Base-by-base conservation (phyloP, 805 yeast genomes). In the Lachancea waltii region DNA sequence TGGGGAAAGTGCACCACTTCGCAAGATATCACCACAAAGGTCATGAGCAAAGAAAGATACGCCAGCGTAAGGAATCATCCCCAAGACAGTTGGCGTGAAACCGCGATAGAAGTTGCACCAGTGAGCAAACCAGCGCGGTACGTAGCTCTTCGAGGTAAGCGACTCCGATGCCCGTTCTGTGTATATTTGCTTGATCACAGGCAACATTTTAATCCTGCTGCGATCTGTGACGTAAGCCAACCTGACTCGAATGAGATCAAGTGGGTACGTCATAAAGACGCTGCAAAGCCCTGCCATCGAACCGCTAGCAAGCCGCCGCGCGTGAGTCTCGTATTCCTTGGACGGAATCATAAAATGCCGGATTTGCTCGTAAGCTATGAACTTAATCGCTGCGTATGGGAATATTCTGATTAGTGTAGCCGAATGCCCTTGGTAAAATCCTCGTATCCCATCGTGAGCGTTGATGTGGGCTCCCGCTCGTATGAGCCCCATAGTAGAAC, bases 41-140 rank as follows among this genome's bases (percentile, higher is more conserved):
- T 92, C 98, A 62, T 92, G 97, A 3, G 95, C 84, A 64, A 87
- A 84, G 54, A 92, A 92, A 3, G 96, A 85, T 3, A 90, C 97
- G 8, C 98, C 98, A 1, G 98, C 98, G 58, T 92, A 92, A 1
- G 98, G 98, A 16, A 92, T 70, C 95, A 92, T 89, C 8, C 98
- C 98, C 28, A 89, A 52, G 31, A 92, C 79, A 0, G 98, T 92
- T 14, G 98, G 95, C 6, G 83, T 75, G 61, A 90, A 92, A 2
- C 98, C 98, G 41, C 97, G 71, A 63, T 90, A 92, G 60, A 89
- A 92, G 64, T 89, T 90, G 15, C 60, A 55, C 64, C 63, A 58
- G 34, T 59, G 63, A 8, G 56, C 56, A 49, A 59, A 59, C 61
- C 61, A 56, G 5, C 32, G 44, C 16, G 64, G 64, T 24, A 59